Evolutionary conservation across 306 rosid species (phyloP).

Genomic region (Dryas octopetala): DNA sequence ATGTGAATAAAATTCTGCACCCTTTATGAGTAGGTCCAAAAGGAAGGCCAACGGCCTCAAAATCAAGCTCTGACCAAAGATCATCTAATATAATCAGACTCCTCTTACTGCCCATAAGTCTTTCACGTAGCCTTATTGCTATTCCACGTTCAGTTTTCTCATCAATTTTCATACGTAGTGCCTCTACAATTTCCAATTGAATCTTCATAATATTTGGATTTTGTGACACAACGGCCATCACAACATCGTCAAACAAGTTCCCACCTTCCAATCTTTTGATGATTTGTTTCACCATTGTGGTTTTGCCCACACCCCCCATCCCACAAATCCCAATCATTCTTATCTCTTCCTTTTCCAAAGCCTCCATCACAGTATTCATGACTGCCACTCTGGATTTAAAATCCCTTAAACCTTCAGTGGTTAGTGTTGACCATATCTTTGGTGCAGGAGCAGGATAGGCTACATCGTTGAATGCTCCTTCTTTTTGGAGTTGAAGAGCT

Average conservation of each 20-base stretch:
- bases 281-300: not conserved
- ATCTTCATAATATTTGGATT: not conserved
- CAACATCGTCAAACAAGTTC: not conserved
- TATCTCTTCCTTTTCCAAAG: no score
- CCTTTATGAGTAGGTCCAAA: not conserved
- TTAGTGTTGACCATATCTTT: no score
- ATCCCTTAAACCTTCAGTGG: no score
- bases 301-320: conserved; percentile 14
- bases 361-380: no score
- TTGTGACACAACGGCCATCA: not conserved
- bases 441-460: no score
- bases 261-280: not conserved
- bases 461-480: no score
- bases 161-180: not conserved
- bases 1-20: conserved; percentile 35
- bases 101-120: not conserved
- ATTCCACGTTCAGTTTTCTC: not conserved
- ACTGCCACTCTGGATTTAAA: no score
- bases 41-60: conserved; percentile 32
- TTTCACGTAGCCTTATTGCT: not conserved
- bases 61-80: conserved; percentile 22
- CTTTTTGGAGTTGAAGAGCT: no score
- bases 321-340: no score
- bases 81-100: conserved; percentile 37
- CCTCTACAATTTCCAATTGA: not conserved